phyloP scores from a whole-genome alignment of 192 early-diverging fungal species.

The Linnemannia exigua region DNA sequence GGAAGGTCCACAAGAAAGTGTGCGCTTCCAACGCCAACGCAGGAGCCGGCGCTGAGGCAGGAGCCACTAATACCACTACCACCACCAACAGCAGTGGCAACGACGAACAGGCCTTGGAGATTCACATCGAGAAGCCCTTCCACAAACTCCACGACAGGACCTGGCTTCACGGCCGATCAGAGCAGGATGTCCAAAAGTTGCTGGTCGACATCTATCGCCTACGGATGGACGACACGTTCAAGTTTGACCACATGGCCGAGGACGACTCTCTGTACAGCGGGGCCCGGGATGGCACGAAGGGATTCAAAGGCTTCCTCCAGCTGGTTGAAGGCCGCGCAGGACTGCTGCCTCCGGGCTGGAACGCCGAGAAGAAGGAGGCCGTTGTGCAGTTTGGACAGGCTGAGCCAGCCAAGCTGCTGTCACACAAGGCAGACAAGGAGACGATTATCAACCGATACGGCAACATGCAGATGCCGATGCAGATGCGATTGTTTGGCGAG shows the following conservation, averaged over 20 bases:
- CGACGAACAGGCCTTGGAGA: background rate
- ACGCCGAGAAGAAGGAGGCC: slow-evolving; percentile 7
- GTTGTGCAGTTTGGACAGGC: slow-evolving; percentile 18
- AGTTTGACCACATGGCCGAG: slow-evolving; percentile 25
- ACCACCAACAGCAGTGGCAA: background rate
- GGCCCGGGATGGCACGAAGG: slow-evolving; percentile 1
- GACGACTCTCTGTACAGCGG: slow-evolving; percentile 25
- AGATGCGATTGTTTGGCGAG: background rate
- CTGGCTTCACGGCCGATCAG: slow-evolving; percentile 1
- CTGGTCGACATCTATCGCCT: slow-evolving; percentile 37
- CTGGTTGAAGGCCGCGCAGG: slow-evolving; percentile 4
- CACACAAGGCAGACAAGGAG: background rate
- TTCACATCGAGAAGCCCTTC: slow-evolving; percentile 1
- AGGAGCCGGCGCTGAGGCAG: background rate
- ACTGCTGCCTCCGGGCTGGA: slow-evolving; percentile 32
- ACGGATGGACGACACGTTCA: slow-evolving; percentile 33
- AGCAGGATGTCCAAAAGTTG: slow-evolving; percentile 27
- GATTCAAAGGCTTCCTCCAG: slow-evolving; percentile 14
- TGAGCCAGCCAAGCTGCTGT: background rate
- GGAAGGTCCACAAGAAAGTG: slow-evolving; percentile 30
- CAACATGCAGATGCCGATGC: background rate
- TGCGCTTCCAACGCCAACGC: slow-evolving; percentile 8
- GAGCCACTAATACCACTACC: background rate
- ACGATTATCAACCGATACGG: background rate
- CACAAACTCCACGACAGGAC: slow-evolving; percentile 4